These are phyloP conservation scores for Candida maesae DNA, from an alignment of 805 yeast genomes.

Conservation along the genomic window DNA sequence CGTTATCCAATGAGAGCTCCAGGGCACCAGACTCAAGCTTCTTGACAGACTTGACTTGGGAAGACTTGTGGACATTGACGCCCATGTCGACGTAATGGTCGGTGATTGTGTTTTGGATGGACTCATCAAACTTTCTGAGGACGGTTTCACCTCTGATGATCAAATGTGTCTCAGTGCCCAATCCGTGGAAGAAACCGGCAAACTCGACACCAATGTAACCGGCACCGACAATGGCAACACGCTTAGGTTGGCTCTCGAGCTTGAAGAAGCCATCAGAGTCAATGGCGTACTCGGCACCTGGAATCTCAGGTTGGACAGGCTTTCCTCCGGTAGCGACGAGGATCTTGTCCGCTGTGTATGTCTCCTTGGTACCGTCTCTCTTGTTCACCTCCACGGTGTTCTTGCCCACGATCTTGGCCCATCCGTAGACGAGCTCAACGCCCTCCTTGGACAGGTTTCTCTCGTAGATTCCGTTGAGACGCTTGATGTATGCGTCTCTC, in stretches of 20 bases:
- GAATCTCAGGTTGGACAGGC: slow-evolving; percentile 68
- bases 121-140: slow-evolving; percentile 79
- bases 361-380: slow-evolving; percentile 51
- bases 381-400: slow-evolving; percentile 78
- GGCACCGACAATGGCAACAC: slow-evolving; percentile 94
- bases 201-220: slow-evolving; percentile 97
- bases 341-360: slow-evolving; percentile 75
- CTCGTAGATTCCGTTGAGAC: slow-evolving; percentile 92
- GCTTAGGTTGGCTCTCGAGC: slow-evolving; percentile 77
- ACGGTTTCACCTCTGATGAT: slow-evolving; percentile 90
- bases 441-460: slow-evolving; percentile 83
- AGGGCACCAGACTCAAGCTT: slow-evolving; percentile 46
- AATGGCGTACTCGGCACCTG: slow-evolving; percentile 80
- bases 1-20: slow-evolving; percentile 41
- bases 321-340: slow-evolving; percentile 93
- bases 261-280: slow-evolving; percentile 90
- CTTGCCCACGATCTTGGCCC: slow-evolving; percentile 68
- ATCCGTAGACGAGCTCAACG: slow-evolving; percentile 83
- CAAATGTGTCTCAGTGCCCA: slow-evolving; percentile 83
- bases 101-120: slow-evolving; percentile 76
- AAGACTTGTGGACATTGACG: slow-evolving; percentile 68
- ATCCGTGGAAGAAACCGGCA: slow-evolving; percentile 88
- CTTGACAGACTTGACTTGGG: slow-evolving; percentile 47
- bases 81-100: slow-evolving; percentile 80
- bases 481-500: slow-evolving; percentile 85